Conservation (phyloP, 306 rosid genomes). For the Ormosia emarginata region DNA sequence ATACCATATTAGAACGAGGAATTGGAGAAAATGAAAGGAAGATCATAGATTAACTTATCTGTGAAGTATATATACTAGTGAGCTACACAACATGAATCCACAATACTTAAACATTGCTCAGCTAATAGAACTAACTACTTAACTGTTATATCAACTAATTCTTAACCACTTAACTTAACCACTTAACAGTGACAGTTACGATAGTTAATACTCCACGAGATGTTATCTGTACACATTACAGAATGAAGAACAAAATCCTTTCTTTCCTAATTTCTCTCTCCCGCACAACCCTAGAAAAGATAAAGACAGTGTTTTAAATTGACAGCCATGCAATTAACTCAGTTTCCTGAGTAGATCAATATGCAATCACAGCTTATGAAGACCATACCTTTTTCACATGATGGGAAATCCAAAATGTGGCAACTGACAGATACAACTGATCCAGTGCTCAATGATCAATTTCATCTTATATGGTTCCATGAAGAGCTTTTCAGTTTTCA, state of each 20-base stretch:
- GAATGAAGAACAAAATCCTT: slow-evolving; percentile 13
- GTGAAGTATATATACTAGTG: background rate
- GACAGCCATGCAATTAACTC: background rate
- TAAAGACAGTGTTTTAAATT: background rate
- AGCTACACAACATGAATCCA: background rate
- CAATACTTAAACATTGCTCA: background rate
- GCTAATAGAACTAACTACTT: background rate
- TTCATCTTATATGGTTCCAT: background rate
- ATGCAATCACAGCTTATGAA: background rate
- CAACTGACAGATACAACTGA: background rate
- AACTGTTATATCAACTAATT: background rate
- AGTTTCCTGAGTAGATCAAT: background rate
- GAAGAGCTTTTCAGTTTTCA: background rate
- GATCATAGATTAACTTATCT: background rate
- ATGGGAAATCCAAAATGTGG: background rate
- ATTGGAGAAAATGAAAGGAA: background rate
- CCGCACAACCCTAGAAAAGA: background rate
- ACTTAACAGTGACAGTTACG: background rate
- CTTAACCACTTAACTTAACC: background rate
- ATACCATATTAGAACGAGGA: background rate
- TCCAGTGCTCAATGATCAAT: background rate
- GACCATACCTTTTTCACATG: background rate
- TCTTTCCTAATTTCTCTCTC: background rate
- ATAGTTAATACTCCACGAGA: background rate
- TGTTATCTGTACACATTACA: background rate